phyloP scores from a whole-genome alignment of 352 stramenopile species.

The Phytophthora meadii region DNA sequence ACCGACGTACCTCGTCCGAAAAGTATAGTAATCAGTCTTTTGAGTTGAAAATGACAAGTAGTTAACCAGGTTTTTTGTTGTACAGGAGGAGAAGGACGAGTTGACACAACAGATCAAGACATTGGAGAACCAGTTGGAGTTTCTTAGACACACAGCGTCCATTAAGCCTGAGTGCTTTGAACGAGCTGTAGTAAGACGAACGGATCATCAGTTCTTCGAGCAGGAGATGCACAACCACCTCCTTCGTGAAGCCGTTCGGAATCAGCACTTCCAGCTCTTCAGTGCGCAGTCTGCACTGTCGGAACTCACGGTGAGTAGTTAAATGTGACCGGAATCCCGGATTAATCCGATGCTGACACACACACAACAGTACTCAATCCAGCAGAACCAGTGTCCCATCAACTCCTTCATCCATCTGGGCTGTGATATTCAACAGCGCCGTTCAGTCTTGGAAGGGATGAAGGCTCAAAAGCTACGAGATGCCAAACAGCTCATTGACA shows the following conservation, averaged over 20 bases:
- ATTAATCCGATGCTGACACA: neutral
- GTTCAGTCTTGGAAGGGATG: constrained; percentile 45
- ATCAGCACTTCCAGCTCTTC: constrained; percentile 56
- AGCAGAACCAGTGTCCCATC: constrained; percentile 44
- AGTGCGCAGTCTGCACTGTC: constrained; percentile 54
- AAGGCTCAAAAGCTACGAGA: constrained; percentile 56
- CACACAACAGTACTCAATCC: constrained; percentile 31
- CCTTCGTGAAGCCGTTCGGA: constrained; percentile 50
- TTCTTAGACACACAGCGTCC: constrained; percentile 33
- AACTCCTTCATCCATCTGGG: constrained; percentile 56
- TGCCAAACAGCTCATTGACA: constrained; percentile 51
- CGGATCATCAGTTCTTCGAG: constrained; percentile 39
- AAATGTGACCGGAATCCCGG: neutral
- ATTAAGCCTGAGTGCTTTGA: constrained; percentile 24
- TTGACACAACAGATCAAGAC: constrained; percentile 46
- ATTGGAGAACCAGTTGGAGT: constrained; percentile 47
- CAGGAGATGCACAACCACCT: constrained; percentile 55
- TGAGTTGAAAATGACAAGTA: neutral
- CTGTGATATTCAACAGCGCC: constrained; percentile 41
- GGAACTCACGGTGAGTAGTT: constrained; percentile 40
- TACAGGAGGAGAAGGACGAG: constrained; percentile 50
- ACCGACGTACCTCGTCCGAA: constrained; percentile 57
- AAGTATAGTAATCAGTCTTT: constrained; percentile 19
- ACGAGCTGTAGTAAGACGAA: constrained; percentile 19
- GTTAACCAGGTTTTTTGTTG: neutral